Conservation (phyloP, 2,329 filamentous ascomycete genomes). For the Sclerotinia glacialis region DNA sequence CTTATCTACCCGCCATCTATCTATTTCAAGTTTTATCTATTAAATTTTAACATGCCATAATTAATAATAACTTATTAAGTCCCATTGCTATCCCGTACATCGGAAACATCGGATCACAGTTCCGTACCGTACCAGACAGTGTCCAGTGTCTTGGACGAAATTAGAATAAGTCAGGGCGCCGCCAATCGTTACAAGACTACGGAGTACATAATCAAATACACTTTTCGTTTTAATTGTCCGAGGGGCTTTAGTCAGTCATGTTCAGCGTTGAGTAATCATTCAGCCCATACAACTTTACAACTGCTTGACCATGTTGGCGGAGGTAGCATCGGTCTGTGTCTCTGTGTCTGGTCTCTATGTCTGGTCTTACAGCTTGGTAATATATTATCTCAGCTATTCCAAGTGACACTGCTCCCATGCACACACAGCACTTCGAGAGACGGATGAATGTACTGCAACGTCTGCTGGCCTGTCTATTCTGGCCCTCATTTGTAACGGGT, state of each 20-base stretch:
- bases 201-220: neutral
- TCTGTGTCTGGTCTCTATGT: no score
- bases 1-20: neutral
- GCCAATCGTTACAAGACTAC: neutral
- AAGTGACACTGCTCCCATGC: neutral
- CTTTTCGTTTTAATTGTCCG: neutral
- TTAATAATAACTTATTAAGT: no score
- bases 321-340: neutral
- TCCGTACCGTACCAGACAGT: neutral
- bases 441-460: neutral
- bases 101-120: neutral
- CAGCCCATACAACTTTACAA: neutral
- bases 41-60: no score
- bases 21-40: neutral
- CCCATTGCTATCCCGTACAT: neutral
- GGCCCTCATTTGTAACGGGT: neutral
- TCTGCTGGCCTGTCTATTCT: neutral
- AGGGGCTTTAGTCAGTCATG: neutral
- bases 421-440: no score
- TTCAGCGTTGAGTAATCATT: neutral
- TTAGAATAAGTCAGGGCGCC: neutral
- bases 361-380: neutral
- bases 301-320: neutral
- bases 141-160: slow-evolving; percentile 2
- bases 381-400: neutral